Conservation (phyloP, 169 alveolate genomes). For the Cyclospora cayetanensis region DNA sequence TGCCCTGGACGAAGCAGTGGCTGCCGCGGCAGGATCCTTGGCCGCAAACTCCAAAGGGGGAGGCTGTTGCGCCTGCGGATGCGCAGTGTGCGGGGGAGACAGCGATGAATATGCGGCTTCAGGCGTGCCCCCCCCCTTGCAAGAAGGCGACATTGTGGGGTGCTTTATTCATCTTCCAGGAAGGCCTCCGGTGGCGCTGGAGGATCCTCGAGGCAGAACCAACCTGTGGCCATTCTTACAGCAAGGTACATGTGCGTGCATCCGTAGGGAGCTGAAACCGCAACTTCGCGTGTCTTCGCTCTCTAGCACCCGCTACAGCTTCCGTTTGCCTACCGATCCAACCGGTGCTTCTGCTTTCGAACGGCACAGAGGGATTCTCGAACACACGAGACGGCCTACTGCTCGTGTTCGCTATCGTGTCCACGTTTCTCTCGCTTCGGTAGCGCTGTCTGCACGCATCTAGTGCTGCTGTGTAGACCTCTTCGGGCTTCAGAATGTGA, state of each 20-base stretch:
- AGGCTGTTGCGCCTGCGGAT: neutral
- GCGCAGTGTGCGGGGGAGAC: neutral
- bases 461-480: neutral
- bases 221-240: slow-evolving; percentile 82
- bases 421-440: neutral
- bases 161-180: slow-evolving; percentile 16
- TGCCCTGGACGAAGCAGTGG: neutral
- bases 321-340: neutral
- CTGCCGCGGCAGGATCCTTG: neutral
- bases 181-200: slow-evolving; percentile 73
- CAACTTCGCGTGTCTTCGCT: neutral
- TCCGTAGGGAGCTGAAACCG: neutral
- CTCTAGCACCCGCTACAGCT: neutral
- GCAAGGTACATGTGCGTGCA: slow-evolving; percentile 52
- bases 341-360: neutral
- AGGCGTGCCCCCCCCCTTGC: neutral
- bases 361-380: neutral
- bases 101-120: neutral
- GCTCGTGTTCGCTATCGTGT: neutral
- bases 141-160: slow-evolving; percentile 73
- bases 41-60: neutral
- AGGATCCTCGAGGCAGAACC: slow-evolving; percentile 82
- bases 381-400: neutral
- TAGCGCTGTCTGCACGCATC: neutral
- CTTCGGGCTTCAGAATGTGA: neutral